phyloP scores from a whole-genome alignment of 305 asterid species.

The Petunia hybrid region DNA sequence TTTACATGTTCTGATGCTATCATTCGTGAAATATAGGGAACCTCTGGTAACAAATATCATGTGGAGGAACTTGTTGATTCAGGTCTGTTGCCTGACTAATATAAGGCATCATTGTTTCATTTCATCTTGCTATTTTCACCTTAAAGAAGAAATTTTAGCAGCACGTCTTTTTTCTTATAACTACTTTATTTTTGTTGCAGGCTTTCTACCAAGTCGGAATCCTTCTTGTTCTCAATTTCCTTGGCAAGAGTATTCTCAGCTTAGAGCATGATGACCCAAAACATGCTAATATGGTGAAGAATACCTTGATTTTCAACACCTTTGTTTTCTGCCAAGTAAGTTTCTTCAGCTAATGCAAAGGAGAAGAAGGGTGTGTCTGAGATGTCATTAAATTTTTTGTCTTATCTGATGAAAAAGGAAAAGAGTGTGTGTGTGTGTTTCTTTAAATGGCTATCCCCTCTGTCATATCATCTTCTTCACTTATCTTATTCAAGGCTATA shows the following conservation, averaged over 20 bases:
- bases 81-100: conserved; percentile 52
- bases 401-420: conserved; percentile 6
- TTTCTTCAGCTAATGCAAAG: conserved; percentile 35
- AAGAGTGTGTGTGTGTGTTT: conserved; percentile 14
- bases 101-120: conserved; percentile 26
- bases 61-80: conserved; percentile 96
- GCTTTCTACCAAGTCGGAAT: conserved; percentile 81
- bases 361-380: conserved; percentile 13
- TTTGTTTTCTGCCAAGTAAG: conserved; percentile 98
- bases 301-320: conserved; percentile 77
- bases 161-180: background rate
- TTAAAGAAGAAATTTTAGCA: conserved; percentile 12
- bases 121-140: conserved; percentile 7
- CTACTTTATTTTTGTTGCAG: conserved; percentile 42
- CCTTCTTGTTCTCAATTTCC: conserved; percentile 75
- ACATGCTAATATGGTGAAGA: conserved; percentile 76
- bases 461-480: background rate
- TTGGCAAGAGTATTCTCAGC: conserved; percentile 65
- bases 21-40: conserved; percentile 56
- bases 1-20: conserved; percentile 24
- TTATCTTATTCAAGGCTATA: conserved; percentile 17
- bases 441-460: background rate
- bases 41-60: conserved; percentile 93
- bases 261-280: conserved; percentile 49
- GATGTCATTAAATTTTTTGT: background rate